phyloP scores from a whole-genome alignment of 495 filamentous ascomycete genomes.

The Penicillium ochrochloron region DNA sequence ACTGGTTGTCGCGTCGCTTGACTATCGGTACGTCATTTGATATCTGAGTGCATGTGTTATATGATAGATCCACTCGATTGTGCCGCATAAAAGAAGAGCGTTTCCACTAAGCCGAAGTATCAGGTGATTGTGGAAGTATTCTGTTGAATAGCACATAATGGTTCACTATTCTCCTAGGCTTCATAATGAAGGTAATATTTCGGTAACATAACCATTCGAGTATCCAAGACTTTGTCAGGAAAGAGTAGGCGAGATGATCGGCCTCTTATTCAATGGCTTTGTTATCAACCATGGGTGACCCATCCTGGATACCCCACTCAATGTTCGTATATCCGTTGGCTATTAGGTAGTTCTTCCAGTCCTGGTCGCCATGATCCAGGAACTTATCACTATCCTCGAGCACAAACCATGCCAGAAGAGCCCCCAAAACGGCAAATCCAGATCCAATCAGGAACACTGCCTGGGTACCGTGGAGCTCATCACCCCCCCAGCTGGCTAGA shows the following conservation, averaged over 20 bases:
- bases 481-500: constrained; percentile 33
- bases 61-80: no score
- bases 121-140: no score
- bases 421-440: constrained; percentile 33
- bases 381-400: constrained; percentile 31
- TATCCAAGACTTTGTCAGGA: no score
- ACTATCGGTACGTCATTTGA: no score
- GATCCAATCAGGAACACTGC: constrained; percentile 37
- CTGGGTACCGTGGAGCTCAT: constrained; percentile 31
- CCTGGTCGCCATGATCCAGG: constrained; percentile 33
- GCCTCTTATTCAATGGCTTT: not conserved
- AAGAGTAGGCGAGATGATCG: not conserved
- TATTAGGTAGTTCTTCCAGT: constrained; percentile 32
- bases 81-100: no score
- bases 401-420: constrained; percentile 32
- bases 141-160: no score
- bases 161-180: no score
- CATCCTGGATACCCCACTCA: constrained; percentile 28
- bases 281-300: not conserved
- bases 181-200: no score
- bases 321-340: constrained; percentile 32
- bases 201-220: no score
- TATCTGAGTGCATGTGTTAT: no score
- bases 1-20: no score
- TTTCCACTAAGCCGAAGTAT: no score